Conservation (phyloP, 805 yeast species). For the Phaffomyces thermotolerans region DNA sequence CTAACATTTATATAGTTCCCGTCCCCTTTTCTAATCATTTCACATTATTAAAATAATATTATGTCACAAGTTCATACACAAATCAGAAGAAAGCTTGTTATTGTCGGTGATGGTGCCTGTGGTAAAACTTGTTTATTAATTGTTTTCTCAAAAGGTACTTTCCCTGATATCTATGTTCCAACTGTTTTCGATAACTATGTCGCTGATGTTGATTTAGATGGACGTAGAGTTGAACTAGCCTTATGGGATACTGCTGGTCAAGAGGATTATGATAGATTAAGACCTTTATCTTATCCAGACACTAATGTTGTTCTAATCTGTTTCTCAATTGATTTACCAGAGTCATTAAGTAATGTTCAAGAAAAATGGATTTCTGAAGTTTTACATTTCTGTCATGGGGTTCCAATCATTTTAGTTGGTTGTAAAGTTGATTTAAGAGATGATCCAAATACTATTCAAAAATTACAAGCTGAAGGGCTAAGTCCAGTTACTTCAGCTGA, state of each 20-base stretch:
- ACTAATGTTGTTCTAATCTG: constrained; percentile 88
- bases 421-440: constrained; percentile 86
- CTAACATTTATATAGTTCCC: no score
- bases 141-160: constrained; percentile 78
- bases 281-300: constrained; percentile 89
- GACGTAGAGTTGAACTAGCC: constrained; percentile 88
- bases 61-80: constrained; percentile 25
- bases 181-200: constrained; percentile 97
- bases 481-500: constrained; percentile 76
- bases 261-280: constrained; percentile 92
- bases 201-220: constrained; percentile 89
- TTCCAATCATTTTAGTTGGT: constrained; percentile 87
- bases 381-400: constrained; percentile 88
- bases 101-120: constrained; percentile 97
- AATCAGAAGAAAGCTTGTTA: constrained; percentile 74
- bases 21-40: neutral
- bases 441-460: constrained; percentile 71
- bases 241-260: constrained; percentile 99
- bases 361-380: constrained; percentile 96
- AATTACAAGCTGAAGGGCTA: constrained; percentile 65
- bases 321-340: constrained; percentile 87
- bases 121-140: constrained; percentile 91
- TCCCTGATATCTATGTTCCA: constrained; percentile 93
- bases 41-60: constrained; percentile 3
- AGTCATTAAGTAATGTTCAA: constrained; percentile 86